Percentiles rank a stretch among this genome's conserved stretches.
Conservation (phyloP, 768 basidiomycete species). For the Kwoniella botswanensis region DNA sequence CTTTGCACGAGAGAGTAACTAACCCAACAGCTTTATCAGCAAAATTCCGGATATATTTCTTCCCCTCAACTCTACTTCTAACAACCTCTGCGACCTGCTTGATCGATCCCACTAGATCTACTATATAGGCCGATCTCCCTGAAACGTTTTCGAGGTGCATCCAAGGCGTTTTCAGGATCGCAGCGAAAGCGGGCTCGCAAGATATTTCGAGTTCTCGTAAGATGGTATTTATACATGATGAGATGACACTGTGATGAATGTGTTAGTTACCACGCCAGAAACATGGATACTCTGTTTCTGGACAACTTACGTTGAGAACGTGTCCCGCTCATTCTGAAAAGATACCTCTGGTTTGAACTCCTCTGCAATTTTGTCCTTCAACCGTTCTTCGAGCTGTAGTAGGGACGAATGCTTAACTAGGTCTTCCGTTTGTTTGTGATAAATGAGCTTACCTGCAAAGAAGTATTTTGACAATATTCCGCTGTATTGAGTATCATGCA, state of each 20-base stretch:
- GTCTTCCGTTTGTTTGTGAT: neutral
- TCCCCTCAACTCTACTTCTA: conserved; percentile 83
- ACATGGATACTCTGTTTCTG: no score
- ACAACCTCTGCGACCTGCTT: conserved; percentile 78
- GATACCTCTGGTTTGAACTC: conserved; percentile 78
- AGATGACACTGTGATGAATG: conserved; percentile 69
- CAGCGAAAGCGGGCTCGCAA: conserved; percentile 76
- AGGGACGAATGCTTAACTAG: neutral
- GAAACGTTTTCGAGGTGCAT: conserved; percentile 77
- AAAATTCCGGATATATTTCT: conserved; percentile 91
- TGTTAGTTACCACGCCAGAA: no score
- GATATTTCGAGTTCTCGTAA: conserved; percentile 84
- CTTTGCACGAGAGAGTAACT: conserved; percentile 28
- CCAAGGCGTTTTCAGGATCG: conserved; percentile 82
- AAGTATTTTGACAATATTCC: conserved; percentile 93
- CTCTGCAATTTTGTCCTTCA: conserved; percentile 77
- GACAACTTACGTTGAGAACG: conserved; percentile 76
- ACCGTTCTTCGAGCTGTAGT: conserved; percentile 84
- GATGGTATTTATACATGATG: conserved; percentile 76
- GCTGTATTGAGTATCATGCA: conserved; percentile 95
- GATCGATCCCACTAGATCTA: conserved; percentile 73
- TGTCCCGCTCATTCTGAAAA: conserved; percentile 81
- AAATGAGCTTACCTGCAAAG: conserved; percentile 69
- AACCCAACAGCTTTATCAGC: conserved; percentile 93
- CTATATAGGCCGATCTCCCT: conserved; percentile 79